Percentiles rank a stretch among this genome's conserved stretches.
phyloP scores from a whole-genome alignment of 345 rosid species.

The Tarenaya hassleriana region DNA sequence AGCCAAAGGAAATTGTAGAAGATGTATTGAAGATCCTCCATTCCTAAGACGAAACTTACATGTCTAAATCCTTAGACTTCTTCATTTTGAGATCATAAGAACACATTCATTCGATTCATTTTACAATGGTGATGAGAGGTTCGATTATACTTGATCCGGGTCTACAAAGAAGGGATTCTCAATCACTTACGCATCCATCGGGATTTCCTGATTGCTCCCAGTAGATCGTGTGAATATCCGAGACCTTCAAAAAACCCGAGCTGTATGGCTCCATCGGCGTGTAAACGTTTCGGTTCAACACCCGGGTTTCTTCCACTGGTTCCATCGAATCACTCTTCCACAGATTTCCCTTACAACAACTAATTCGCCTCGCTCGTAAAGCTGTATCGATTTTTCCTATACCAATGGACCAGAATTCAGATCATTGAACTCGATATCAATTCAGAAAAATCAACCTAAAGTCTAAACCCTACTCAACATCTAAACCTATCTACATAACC shows the following conservation, averaged over 20 bases:
- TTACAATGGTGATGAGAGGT: no score
- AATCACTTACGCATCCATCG: slow-evolving; percentile 58
- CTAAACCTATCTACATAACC: no score
- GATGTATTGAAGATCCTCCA: no score
- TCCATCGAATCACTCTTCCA: slow-evolving; percentile 36
- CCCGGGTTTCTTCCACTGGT: slow-evolving; percentile 29
- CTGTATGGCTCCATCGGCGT: slow-evolving; percentile 61
- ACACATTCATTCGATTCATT: no score
- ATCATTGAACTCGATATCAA: no score
- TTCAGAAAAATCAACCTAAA: no score
- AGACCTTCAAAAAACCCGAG: slow-evolving; percentile 68
- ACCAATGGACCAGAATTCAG: not conserved
- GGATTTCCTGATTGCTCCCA: slow-evolving; percentile 97
- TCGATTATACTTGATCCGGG: no score
- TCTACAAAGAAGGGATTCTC: not conserved
- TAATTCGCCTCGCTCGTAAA: not conserved
- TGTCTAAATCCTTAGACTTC: no score
- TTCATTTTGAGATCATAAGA: no score
- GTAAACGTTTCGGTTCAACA: slow-evolving; percentile 45
- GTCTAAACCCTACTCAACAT: no score
- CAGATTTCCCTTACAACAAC: slow-evolving; percentile 29
- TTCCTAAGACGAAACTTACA: no score
- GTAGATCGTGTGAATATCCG: slow-evolving; percentile 64
- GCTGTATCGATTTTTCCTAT: not conserved
- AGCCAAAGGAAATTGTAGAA: no score